These are phyloP conservation scores for Sporothrix inflata DNA, from an alignment of 2,329 filamentous ascomycete genomes.

Conservation along the genomic window DNA sequence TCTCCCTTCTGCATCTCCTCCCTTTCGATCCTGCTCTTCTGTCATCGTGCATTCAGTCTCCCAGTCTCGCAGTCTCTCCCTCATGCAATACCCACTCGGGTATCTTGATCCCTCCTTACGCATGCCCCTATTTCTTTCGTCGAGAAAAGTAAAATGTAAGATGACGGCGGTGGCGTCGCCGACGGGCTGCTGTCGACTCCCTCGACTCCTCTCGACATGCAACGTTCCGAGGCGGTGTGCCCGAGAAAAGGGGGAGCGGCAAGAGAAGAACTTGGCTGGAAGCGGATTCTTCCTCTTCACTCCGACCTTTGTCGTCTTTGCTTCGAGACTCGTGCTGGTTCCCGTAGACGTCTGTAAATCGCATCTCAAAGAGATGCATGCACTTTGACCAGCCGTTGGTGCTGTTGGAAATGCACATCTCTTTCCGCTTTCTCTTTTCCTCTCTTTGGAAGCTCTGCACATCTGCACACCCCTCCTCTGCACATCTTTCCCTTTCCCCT, in stretches of 20 bases:
- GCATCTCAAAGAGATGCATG: background rate
- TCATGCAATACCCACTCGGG: background rate
- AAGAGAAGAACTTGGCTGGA: background rate
- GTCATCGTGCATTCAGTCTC: background rate
- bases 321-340: background rate
- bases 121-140: background rate
- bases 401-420: background rate
- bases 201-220: background rate
- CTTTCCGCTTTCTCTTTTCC: background rate
- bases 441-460: background rate
- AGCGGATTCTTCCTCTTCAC: too few species aligned
- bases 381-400: background rate
- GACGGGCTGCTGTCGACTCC: background rate
- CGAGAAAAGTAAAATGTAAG: background rate
- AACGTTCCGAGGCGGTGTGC: constrained; percentile 13
- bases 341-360: background rate
- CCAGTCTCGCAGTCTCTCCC: background rate
- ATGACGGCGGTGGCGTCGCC: background rate
- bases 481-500: background rate
- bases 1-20: background rate
- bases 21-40: background rate
- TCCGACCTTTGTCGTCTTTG: too few species aligned
- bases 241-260: background rate
- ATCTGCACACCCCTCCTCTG: background rate
- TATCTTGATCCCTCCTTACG: background rate